phyloP scores from a whole-genome alignment of 306 rosid genomes.

The Mucuna pruriens region DNA sequence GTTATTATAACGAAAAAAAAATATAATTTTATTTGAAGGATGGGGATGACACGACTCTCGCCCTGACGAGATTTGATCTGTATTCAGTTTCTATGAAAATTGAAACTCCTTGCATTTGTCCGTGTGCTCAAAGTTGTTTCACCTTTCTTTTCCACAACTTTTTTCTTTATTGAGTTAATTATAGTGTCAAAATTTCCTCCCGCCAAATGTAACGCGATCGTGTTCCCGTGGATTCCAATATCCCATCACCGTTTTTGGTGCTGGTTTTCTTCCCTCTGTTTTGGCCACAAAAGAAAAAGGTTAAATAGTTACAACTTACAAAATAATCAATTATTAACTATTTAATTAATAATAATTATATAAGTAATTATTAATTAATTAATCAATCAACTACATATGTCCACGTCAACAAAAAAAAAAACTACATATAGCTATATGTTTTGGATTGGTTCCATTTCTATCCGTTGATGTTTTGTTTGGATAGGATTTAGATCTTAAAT shows the following conservation, averaged over 20 bases:
- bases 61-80: not conserved
- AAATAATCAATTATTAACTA: not conserved
- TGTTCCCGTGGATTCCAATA: not conserved
- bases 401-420: too few species aligned
- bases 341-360: too few species aligned
- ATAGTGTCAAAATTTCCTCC: too few species aligned
- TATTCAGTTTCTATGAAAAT: not conserved
- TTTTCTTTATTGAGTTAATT: too few species aligned
- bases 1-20: too few species aligned
- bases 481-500: not conserved
- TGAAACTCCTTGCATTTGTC: not conserved
- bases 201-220: not conserved
- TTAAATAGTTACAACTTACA: not conserved
- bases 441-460: not conserved
- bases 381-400: not conserved
- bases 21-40: too few species aligned
- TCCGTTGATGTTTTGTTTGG: not conserved
- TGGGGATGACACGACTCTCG: too few species aligned
- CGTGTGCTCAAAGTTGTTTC: not conserved
- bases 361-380: too few species aligned
- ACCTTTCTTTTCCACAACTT: not conserved
- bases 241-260: too few species aligned
- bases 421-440: not conserved
- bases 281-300: not conserved
- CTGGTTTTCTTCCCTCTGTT: not conserved